A percentile compares a stretch with the other conserved stretches of the same genome.
Evolutionary conservation across 345 rosid species (phyloP).

Genomic region (Eucalyptus polyanthemos): DNA sequence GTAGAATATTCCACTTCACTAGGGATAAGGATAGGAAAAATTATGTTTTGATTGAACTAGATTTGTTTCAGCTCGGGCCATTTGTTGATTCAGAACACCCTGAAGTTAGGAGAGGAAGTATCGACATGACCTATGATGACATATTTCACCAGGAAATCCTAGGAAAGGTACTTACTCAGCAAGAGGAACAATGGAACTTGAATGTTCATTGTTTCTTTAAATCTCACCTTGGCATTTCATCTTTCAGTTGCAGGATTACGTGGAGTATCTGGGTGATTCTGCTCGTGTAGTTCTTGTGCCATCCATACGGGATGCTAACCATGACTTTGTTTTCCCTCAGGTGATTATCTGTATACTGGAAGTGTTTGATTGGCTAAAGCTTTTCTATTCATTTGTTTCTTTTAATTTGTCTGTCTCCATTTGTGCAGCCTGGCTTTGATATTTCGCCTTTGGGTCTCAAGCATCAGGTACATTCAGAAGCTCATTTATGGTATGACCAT

Average conservation of each 20-base stretch:
- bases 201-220: not conserved
- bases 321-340: conserved; percentile 95
- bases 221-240: not conserved
- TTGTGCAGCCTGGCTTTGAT: conserved; percentile 73
- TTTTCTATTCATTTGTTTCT: not conserved
- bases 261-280: conserved; percentile 62
- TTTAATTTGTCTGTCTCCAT: not conserved
- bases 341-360: conserved; percentile 12
- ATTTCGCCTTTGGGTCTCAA: conserved; percentile 27
- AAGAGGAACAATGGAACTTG: not conserved
- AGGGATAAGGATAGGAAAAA: not conserved
- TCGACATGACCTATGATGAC: conserved; percentile 46
- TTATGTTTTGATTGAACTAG: not conserved
- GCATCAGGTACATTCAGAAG: conserved; percentile 41
- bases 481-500: not conserved
- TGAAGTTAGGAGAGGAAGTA: conserved; percentile 60
- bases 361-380: not conserved
- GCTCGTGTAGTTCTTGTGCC: conserved; percentile 64
- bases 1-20: not conserved
- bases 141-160: conserved; percentile 55
- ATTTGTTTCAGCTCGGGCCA: conserved; percentile 70
- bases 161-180: conserved; percentile 35
- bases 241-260: conserved; percentile 74
- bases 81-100: conserved; percentile 89
- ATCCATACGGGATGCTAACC: conserved; percentile 82